A percentile compares a stretch with the other conserved stretches of the same genome.
Conservation (phyloP, 2,329 filamentous ascomycete genomes). For the Sporothrix protearum region DNA sequence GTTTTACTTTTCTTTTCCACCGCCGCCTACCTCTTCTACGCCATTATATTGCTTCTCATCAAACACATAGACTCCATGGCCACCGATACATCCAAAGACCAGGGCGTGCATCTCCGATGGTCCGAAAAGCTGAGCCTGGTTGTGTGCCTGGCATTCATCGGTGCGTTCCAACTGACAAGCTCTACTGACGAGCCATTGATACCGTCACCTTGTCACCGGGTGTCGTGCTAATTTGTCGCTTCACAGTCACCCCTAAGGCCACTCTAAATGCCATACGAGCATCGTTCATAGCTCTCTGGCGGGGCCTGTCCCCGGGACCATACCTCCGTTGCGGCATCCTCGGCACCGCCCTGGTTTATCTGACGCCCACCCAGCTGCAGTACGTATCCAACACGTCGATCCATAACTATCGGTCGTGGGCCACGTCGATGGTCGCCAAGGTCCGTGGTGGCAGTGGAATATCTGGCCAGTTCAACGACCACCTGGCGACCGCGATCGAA, state of each 20-base stretch:
- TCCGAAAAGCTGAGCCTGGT: background rate
- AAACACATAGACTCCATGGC: background rate
- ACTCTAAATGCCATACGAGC: background rate
- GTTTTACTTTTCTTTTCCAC: too few species aligned
- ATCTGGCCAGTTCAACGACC: background rate
- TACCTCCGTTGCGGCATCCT: background rate
- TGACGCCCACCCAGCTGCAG: background rate
- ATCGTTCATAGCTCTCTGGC: background rate
- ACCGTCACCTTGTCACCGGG: background rate
- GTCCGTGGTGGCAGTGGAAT: background rate
- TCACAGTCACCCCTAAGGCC: background rate
- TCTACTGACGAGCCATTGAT: too few species aligned
- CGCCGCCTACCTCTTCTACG: too few species aligned
- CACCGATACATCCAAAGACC: background rate
- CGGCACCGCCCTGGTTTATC: background rate
- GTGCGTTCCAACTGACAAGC: background rate
- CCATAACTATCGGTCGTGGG: background rate
- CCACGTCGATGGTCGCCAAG: background rate
- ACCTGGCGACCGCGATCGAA: background rate
- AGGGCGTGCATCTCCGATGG: background rate
- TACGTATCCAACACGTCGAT: background rate
- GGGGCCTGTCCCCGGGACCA: background rate
- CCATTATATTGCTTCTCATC: too few species aligned
- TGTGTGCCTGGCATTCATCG: background rate
- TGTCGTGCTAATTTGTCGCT: background rate